Conservation (phyloP, 129 eudicot species). For the Logfia minima region DNA sequence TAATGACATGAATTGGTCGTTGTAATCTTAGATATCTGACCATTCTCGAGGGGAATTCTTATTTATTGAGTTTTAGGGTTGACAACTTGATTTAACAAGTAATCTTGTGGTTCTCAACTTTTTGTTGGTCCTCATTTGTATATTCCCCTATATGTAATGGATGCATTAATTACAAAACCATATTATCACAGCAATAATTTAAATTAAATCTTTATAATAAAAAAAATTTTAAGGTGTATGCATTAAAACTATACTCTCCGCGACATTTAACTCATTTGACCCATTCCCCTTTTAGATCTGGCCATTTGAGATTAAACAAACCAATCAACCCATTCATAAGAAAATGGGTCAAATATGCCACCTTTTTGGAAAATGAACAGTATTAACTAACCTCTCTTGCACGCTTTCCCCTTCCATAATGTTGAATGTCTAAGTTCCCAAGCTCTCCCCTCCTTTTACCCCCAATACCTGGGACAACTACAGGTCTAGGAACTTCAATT, state of each 20-base stretch:
- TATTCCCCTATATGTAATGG: no score
- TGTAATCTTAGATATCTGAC: no score
- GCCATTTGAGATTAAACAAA: background rate
- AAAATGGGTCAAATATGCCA: background rate
- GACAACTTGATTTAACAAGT: no score
- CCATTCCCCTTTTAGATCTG: background rate
- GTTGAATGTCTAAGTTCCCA: slow-evolving; percentile 81
- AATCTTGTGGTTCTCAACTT: background rate
- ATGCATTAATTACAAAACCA: background rate
- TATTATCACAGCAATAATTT: background rate
- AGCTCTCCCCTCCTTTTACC: slow-evolving; percentile 73
- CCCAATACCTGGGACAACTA: slow-evolving; percentile 48
- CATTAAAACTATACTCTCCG: background rate
- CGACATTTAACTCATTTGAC: background rate
- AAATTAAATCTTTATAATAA: background rate
- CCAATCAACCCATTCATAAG: background rate
- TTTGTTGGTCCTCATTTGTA: background rate
- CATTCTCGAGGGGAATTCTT: no score
- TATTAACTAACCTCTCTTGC: slow-evolving; percentile 84
- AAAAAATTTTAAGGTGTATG: background rate
- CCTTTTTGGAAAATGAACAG: background rate
- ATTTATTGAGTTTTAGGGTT: no score
- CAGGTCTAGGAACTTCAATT: slow-evolving; percentile 51
- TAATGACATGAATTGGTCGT: no score
- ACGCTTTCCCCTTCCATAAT: slow-evolving; percentile 98